phyloP scores from a whole-genome alignment of 345 rosid species.

The Syzygium oleosum region DNA sequence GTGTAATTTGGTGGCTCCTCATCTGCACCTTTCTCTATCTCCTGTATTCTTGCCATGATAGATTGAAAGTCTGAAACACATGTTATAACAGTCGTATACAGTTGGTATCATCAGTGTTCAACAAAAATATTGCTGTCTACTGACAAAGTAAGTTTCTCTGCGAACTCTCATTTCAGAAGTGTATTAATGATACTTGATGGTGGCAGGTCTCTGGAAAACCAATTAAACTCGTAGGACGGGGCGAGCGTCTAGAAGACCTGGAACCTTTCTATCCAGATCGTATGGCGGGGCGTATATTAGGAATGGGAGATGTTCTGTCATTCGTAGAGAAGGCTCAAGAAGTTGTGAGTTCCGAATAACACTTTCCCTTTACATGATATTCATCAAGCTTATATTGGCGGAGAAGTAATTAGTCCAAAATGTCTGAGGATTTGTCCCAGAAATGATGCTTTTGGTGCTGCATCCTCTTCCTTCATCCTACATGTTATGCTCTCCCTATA shows the following conservation, averaged over 20 bases:
- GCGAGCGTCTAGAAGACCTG: slow-evolving; percentile 96
- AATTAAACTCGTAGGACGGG: slow-evolving; percentile 94
- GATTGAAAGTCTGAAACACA: neutral
- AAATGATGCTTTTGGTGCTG: neutral
- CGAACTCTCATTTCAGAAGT: neutral
- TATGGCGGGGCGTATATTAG: slow-evolving; percentile 95
- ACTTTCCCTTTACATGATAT: neutral
- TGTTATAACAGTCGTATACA: neutral
- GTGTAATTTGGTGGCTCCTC: neutral
- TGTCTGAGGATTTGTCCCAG: neutral
- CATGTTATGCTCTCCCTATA: neutral
- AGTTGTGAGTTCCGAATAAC: slow-evolving; percentile 54
- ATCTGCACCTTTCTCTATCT: neutral
- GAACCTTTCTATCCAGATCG: slow-evolving; percentile 97
- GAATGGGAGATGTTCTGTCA: slow-evolving; percentile 98
- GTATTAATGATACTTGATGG: neutral
- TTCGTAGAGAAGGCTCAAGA: slow-evolving; percentile 98
- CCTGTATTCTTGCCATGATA: neutral
- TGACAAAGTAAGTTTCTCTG: neutral
- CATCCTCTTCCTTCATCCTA: neutral
- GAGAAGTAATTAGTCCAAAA: neutral
- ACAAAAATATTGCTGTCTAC: neutral
- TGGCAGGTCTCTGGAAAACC: slow-evolving; percentile 92
- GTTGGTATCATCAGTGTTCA: neutral
- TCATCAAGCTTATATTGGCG: neutral